Evolutionary conservation across 139 green algal genomes (phyloP), one percentile per base, ranked within the genome.

Genomic region (Coelastrella sp.): DNA sequence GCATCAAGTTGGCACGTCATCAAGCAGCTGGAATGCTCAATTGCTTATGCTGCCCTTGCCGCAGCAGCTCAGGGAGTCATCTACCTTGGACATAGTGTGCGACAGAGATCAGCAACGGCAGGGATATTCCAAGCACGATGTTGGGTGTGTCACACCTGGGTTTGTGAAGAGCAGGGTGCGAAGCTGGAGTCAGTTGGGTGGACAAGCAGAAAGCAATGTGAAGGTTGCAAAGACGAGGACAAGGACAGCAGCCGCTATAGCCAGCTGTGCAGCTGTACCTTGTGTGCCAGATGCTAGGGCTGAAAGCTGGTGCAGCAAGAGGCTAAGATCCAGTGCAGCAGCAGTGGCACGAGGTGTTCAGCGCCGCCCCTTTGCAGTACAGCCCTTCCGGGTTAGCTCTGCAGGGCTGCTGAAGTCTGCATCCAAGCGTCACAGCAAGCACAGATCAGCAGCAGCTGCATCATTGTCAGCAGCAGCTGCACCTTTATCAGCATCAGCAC

Each of bases 361-460:
- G 63, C 63, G 5, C 7, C 11, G 30, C 63, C 11, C 63, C 40
- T 30, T 7, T 17, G 35, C 67, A 75, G 23, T 19, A 51, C 15
- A 66, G n/a, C n/a, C n/a, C n/a, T n/a, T n/a, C n/a, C n/a, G n/a
- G n/a, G n/a, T n/a, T n/a, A n/a, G n/a, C n/a, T n/a, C 32, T 62
- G 57, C 53, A 43, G 48, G 25, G 43, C 15, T 27, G 15, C 2
- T 40, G 71, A 0, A 19, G 27, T 13, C 0, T 4, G 25, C 21
- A 7, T 1, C 6, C 30, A 38, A 25, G 71, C 71, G 17, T 3
- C 11, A 60, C 5, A 13, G 11, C 43, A 79, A 23, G 32, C 11
- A 25, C 32, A 79, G 32, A 79, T n/a, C 71, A 41, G 13, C 71
- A 79, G 71, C 43, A 64, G 71, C 71, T 62, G 68, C 68, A 78